phyloP scores from a whole-genome alignment of 257 asterid genomes.

The Voacanga thouarsii region DNA sequence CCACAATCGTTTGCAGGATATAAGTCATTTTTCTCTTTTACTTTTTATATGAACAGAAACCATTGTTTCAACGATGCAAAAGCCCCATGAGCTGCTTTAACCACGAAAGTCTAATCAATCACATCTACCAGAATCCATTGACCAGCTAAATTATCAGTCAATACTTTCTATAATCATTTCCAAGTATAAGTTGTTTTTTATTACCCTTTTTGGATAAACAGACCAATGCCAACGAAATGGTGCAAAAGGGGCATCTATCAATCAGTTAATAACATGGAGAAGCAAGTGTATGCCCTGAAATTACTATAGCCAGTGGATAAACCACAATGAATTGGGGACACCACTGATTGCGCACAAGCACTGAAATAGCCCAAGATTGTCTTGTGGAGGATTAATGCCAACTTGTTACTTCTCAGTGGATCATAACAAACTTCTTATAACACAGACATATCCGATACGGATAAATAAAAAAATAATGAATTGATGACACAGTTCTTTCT shows the following conservation, averaged over 20 bases:
- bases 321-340: background rate
- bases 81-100: background rate
- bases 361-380: background rate
- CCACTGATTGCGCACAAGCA: background rate
- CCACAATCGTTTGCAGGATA: background rate
- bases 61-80: background rate
- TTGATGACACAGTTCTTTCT: background rate
- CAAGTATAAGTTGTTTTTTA: background rate
- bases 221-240: background rate
- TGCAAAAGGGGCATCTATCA: conserved; percentile 1
- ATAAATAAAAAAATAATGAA: background rate
- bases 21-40: background rate
- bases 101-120: background rate
- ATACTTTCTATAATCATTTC: background rate
- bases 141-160: background rate
- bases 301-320: background rate
- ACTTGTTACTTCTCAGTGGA: background rate
- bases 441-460: background rate
- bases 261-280: background rate
- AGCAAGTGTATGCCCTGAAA: background rate
- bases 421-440: background rate
- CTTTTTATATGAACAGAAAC: background rate
- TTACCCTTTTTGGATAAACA: background rate
- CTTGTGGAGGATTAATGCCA: background rate
- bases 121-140: background rate